Evolutionary conservation across 768 basidiomycete genomes (phyloP), one percentile per base, ranked within the genome.

Genomic region (Trametes maxima): DNA sequence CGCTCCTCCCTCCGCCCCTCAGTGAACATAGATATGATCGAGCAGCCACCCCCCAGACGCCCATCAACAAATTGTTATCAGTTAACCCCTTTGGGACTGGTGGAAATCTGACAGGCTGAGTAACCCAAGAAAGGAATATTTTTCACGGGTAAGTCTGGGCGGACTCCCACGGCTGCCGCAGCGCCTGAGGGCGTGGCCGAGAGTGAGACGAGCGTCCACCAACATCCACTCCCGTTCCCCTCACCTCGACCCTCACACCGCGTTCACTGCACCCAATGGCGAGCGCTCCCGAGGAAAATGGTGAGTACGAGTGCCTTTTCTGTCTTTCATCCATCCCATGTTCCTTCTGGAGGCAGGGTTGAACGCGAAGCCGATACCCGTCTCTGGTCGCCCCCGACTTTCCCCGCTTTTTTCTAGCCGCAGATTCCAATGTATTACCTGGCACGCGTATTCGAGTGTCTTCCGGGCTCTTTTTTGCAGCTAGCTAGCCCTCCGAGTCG

Each of bases 381-480:
- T 63, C 54, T 64, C 39, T 44, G 13, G 43, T 49, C 61, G 54
- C 54, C 46, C 60, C 56, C 54, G 55, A 59, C 67, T 70, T 68
- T 67, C 66, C 70, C 68, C 67, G 69, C 68, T 73, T 73, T 77
- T 82, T 82, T 71, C 65, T 63, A 70, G 74, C 35, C 54, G 45
- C 54, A 75, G 81, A 80, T 80, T 83, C 85, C 83, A 85, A 85
- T 84, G 83, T 85, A 36, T 85, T 83, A 82, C 71, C 63, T 52
- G 67, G 67, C 42, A 68, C 66, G 40, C 59, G 17, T 21, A 43
- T 69, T 33, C 28, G 28, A 33, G 28, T 33, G 28, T 33, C 28
- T 33, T 8, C 72, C 21, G 28, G 42, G 25, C 74, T 73, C 75
- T 76, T 69, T 40, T 80, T 74, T 77, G 75, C 82, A 89, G 87